These are phyloP conservation scores for Phaffia tasmanica DNA, from an alignment of 768 basidiomycete species.

Conservation along the genomic window DNA sequence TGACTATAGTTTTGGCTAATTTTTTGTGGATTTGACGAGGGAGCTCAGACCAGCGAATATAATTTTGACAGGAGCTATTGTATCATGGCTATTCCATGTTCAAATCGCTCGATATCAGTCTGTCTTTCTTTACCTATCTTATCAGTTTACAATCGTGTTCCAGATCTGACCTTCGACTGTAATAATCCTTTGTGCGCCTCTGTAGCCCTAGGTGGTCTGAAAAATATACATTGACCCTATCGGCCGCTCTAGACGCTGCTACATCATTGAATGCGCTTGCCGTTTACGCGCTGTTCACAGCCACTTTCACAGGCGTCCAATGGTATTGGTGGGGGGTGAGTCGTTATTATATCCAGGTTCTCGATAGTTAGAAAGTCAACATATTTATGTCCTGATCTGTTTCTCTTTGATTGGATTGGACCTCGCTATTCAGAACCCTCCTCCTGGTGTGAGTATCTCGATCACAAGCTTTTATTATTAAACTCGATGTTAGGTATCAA, in stretches of 20 bases:
- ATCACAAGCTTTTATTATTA: no score
- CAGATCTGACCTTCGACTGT: neutral
- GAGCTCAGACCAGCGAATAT: slow-evolving; percentile 35
- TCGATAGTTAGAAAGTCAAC: no score
- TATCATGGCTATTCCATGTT: slow-evolving; percentile 32
- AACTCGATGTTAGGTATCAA: no score
- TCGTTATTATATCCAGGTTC: no score
- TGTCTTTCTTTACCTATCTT: slow-evolving; percentile 30
- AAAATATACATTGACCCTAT: slow-evolving; percentile 14
- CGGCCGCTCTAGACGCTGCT: slow-evolving; percentile 37
- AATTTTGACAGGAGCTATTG: slow-evolving; percentile 32
- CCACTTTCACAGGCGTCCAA: slow-evolving; percentile 24
- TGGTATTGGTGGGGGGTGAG: no score
- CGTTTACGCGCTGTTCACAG: slow-evolving; percentile 36
- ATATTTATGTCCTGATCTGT: no score
- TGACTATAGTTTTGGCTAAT: neutral
- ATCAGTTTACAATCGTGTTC: no score
- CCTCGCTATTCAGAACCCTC: no score
- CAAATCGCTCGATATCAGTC: slow-evolving; percentile 30
- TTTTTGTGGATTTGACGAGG: no score
- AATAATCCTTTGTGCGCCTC: slow-evolving; percentile 31
- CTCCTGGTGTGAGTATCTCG: no score
- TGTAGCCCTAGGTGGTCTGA: slow-evolving; percentile 16
- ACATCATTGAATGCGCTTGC: slow-evolving; percentile 36
- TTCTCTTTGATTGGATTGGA: no score